Percentiles rank a stretch among this genome's conserved stretches.
These are phyloP conservation scores for Golubevia sp. DNA, from an alignment of 1,284 basidiomycete species.

Conservation along the genomic window DNA sequence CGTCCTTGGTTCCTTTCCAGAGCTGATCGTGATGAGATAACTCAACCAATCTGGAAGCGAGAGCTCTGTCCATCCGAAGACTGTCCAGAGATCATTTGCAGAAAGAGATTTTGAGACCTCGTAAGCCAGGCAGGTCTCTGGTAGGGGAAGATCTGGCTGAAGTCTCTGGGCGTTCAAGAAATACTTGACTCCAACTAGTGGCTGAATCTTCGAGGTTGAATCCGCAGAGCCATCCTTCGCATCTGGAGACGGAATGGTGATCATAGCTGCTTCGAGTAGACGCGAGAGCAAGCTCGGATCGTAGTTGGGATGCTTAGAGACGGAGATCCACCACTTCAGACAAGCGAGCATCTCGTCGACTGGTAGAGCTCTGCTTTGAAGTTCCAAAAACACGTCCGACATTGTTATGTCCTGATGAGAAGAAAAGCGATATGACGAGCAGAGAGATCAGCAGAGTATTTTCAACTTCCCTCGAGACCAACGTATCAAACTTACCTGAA, in stretches of 20 bases:
- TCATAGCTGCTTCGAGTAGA: constrained; percentile 70
- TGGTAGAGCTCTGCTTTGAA: constrained; percentile 74
- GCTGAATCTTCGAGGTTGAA: constrained; percentile 24
- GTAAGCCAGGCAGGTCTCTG: constrained; percentile 76
- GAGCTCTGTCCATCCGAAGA: constrained; percentile 78
- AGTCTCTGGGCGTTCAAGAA: constrained; percentile 78
- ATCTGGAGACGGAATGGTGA: constrained; percentile 62
- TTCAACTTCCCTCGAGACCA: too few species aligned
- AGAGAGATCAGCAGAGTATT: too few species aligned
- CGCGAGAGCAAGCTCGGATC: constrained; percentile 41
- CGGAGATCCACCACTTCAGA: constrained; percentile 83
- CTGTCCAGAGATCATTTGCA: constrained; percentile 44
- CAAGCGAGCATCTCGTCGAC: constrained; percentile 80
- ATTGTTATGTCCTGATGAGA: constrained; percentile 82
- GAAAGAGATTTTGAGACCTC: constrained; percentile 70
- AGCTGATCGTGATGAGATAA: constrained; percentile 68
- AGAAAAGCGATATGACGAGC: too few species aligned
- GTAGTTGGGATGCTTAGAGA: constrained; percentile 65
- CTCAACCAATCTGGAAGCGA: constrained; percentile 76
- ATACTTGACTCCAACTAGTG: constrained; percentile 71
- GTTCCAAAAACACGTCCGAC: constrained; percentile 81
- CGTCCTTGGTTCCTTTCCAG: constrained; percentile 62
- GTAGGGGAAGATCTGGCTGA: constrained; percentile 81
- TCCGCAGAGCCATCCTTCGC: not conserved
- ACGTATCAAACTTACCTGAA: too few species aligned